Base-by-base conservation (phyloP, 2,329 filamentous ascomycete species). In the Pseudogymnoascus sp. region DNA sequence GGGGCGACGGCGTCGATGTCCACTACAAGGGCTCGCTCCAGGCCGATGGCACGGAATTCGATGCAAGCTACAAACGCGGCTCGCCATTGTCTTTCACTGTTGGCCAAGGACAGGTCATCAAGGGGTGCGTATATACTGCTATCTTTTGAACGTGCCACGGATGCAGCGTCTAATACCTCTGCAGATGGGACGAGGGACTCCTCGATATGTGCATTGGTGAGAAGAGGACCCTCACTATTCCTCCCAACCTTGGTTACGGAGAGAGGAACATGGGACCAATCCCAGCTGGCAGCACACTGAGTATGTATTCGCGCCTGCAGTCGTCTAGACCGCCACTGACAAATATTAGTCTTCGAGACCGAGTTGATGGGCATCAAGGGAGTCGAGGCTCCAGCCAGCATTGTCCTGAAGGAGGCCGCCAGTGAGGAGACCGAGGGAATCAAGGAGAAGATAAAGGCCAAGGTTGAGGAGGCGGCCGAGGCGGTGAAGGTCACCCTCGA, bases 191-290 rank as follows among this genome's bases (percentile, higher is more conserved):
- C 68, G 75, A 95, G 71, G 92, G 92, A 57, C 81, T 97, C 37
- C 68, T 94, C 59, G 89, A 89, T 70, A 96, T 97, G 92, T 97
- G 94, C 75, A 88, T 95, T 67, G 92, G 94, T 63, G 92, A 97
- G 79, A 92, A 92, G 79, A 83, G 88, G 67, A 92, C 83, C 60
- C 76, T 99, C 73, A 96, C 87, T 18, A 94, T 99, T 60, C 90
- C 91, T n/a, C 90, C 92, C 18, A 83, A 86, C 70, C 77, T 87
- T 70, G 94, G 84, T 55, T 99, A 97, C 74, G 94, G 94, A 57
- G 77, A 86, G 63, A 80, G 84, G 59, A 79, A 74, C 35, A 82
- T 89, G 71, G 91, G 91, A 1, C 90, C 91, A 19, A 97, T 97
- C 70, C 91, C 92, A 15, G 84, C 82, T 3, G 86, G 85, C 30